These are phyloP conservation scores for Tetracladium maxilliforme DNA, from an alignment of 2,329 filamentous ascomycete species.

Conservation along the genomic window DNA sequence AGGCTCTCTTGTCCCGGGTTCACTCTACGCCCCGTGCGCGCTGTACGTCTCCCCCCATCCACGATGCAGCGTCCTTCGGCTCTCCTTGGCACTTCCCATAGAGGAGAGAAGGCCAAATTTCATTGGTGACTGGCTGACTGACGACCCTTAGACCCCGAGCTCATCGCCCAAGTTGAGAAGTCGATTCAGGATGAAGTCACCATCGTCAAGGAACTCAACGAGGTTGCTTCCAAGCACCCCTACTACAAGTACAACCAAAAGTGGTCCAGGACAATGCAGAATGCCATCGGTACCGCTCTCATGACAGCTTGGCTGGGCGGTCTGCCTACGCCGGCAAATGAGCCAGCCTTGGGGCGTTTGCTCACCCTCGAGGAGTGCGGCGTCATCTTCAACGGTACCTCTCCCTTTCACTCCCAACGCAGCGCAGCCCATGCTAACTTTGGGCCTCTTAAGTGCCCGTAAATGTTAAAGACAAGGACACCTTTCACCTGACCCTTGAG, in stretches of 20 bases:
- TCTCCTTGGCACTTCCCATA: too few species aligned
- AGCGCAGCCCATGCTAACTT: conserved; percentile 3
- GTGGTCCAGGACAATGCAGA: conserved; percentile 77
- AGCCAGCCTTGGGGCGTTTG: conserved; percentile 45
- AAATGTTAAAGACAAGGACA: conserved; percentile 78
- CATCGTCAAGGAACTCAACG: conserved; percentile 54
- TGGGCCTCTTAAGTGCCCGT: conserved; percentile 58
- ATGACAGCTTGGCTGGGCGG: conserved; percentile 68
- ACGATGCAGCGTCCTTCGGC: background rate
- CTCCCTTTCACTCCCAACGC: background rate
- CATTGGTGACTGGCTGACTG: background rate
- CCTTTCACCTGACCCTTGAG: conserved; percentile 92
- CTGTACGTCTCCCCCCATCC: conserved; percentile 26
- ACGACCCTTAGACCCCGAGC: conserved; percentile 37
- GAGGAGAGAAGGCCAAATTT: background rate
- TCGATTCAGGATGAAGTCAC: conserved; percentile 59
- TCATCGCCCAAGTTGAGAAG: conserved; percentile 55
- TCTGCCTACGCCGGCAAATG: conserved; percentile 34
- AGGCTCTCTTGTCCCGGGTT: conserved; percentile 73
- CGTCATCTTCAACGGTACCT: conserved; percentile 54
- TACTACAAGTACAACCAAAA: conserved; percentile 92
- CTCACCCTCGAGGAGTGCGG: conserved; percentile 83
- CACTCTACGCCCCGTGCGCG: conserved; percentile 67
- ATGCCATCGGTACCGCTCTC: conserved; percentile 46
- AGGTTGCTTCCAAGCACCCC: conserved; percentile 68